phyloP scores from a whole-genome alignment of 495 filamentous ascomycete species.

The Talaromyces proteolyticus region DNA sequence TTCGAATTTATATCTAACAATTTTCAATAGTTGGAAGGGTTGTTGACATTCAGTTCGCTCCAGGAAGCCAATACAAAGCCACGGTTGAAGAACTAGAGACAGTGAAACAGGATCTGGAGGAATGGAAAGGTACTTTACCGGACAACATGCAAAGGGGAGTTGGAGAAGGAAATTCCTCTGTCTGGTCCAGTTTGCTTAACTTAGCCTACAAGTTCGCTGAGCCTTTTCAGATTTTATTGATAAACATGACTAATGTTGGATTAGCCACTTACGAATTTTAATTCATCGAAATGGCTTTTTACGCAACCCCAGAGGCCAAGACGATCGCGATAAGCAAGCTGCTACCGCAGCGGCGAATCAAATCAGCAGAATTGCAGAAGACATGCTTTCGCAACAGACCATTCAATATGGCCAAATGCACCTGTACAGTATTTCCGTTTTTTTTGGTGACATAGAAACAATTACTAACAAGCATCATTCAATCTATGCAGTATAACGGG shows the following conservation, averaged over 20 bases:
- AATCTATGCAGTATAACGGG: constrained; percentile 30
- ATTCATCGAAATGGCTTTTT: constrained; percentile 30
- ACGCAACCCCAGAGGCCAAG: constrained; percentile 12
- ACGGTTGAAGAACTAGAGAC: constrained; percentile 15
- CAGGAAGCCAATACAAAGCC: constrained; percentile 12
- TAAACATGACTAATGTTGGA: background rate
- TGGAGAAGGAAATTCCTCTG: background rate
- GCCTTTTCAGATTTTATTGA: constrained; percentile 1
- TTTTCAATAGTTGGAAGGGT: constrained; percentile 28
- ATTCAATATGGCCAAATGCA: constrained; percentile 40
- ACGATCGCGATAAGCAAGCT: constrained; percentile 11
- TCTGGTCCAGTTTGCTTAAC: background rate
- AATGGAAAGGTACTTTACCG: constrained; percentile 30
- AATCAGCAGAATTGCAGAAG: constrained; percentile 36
- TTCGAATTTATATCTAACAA: background rate
- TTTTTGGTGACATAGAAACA: background rate
- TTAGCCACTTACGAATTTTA: constrained; percentile 31
- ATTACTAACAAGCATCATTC: background rate
- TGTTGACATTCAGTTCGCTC: constrained; percentile 33
- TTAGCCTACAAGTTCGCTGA: constrained; percentile 5
- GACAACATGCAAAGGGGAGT: constrained; percentile 15
- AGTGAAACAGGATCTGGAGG: constrained; percentile 23
- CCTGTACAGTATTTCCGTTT: constrained; percentile 17
- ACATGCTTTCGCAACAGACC: constrained; percentile 36
- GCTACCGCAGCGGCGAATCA: constrained; percentile 33